Percentiles rank a stretch among this genome's conserved stretches.
Conservation (phyloP, 768 basidiomycete species). For the Lactifluus pinguis region DNA sequence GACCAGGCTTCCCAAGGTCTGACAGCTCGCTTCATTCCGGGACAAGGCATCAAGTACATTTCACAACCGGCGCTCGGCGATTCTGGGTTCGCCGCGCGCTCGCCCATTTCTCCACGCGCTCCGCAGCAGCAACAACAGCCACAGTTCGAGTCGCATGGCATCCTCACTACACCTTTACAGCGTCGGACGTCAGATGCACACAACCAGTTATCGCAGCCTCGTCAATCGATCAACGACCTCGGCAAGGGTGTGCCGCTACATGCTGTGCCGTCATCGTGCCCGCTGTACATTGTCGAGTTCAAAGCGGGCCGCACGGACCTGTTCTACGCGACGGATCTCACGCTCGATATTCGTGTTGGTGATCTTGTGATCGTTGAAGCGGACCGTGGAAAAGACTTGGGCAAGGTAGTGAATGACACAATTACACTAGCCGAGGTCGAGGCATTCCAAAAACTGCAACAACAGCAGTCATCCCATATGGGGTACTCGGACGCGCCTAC, state of each 20-base stretch:
- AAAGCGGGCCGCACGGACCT: conserved; percentile 94
- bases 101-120: conserved; percentile 48
- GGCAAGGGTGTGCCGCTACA: conserved; percentile 87
- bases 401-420: conserved; percentile 84
- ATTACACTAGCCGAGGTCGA: conserved; percentile 88
- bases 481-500: conserved; percentile 35
- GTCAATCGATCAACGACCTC: conserved; percentile 40
- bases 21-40: conserved; percentile 54
- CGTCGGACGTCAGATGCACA: conserved; percentile 35
- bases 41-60: conserved; percentile 54
- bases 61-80: conserved; percentile 28
- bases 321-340: conserved; percentile 76
- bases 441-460: conserved; percentile 78
- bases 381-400: conserved; percentile 88
- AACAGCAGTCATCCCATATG: conserved; percentile 35
- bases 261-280: conserved; percentile 72
- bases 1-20: conserved; percentile 30
- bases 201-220: conserved; percentile 19
- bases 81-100: conserved; percentile 29
- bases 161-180: conserved; percentile 20
- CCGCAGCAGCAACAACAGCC: conserved; percentile 24
- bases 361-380: conserved; percentile 96
- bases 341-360: conserved; percentile 62
- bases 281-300: conserved; percentile 96
- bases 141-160: background rate